phyloP scores from a whole-genome alignment of 768 basidiomycete genomes.

The Boletus rubescentipes region DNA sequence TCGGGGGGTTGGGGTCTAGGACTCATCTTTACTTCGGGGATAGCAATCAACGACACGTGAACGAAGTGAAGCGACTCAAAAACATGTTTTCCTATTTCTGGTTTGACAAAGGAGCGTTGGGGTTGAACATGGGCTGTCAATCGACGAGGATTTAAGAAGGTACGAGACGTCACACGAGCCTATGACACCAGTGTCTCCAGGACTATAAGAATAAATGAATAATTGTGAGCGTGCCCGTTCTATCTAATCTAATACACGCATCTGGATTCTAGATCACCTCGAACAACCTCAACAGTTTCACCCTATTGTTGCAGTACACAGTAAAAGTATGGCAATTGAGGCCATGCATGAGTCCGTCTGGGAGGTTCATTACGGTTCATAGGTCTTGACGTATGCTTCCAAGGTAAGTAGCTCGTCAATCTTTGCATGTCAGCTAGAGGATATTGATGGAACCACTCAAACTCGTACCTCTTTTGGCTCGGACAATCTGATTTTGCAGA shows the following conservation, averaged over 20 bases:
- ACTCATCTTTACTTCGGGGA: too few species aligned
- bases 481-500: conserved; percentile 87
- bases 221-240: neutral
- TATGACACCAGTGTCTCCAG: too few species aligned
- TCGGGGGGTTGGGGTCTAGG: too few species aligned
- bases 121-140: too few species aligned
- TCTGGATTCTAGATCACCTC: conserved; percentile 3
- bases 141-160: too few species aligned
- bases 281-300: neutral
- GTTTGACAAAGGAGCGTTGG: too few species aligned
- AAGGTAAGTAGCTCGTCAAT: conserved; percentile 68
- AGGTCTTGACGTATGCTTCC: conserved; percentile 70
- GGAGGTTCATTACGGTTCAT: conserved; percentile 38
- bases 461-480: conserved; percentile 68
- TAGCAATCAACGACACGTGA: too few species aligned
- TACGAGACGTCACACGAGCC: too few species aligned
- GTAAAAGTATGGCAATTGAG: conserved; percentile 20
- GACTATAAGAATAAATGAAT: neutral
- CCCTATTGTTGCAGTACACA: conserved; percentile 2
- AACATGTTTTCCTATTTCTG: too few species aligned
- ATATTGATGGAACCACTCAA: neutral
- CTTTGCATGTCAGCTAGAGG: conserved; percentile 36
- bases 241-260: conserved; percentile 14
- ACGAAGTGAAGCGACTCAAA: too few species aligned
- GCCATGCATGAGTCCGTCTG: conserved; percentile 14